Percentiles rank a stretch among this genome's conserved stretches.
Conservation (phyloP, 257 asterid genomes). For the Solanum pinnatisectum region DNA sequence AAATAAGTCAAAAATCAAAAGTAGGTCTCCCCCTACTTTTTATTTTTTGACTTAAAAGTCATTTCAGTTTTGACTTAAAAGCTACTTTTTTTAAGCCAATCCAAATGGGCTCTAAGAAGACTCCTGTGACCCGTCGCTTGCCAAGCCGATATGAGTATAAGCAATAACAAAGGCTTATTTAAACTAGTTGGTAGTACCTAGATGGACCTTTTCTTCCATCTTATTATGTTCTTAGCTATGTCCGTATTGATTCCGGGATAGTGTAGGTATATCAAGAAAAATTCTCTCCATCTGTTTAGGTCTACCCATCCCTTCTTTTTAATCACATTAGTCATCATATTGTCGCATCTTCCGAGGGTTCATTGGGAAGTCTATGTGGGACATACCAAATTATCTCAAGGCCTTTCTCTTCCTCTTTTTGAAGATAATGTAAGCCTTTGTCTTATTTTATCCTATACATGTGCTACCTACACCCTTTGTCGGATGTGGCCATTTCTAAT, state of each 20-base stretch:
- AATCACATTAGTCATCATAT: not conserved
- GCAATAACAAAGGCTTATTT: not conserved
- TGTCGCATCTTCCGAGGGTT: not conserved
- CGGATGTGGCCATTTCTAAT: not conserved
- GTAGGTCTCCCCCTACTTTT: no score
- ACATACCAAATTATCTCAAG: not conserved
- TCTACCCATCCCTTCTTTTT: not conserved
- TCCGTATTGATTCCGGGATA: not conserved
- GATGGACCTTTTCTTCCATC: not conserved
- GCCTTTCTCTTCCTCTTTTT: not conserved
- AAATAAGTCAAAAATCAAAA: no score
- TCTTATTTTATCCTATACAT: not conserved
- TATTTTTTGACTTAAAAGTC: no score
- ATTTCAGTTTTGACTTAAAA: no score
- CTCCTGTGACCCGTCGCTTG: not conserved
- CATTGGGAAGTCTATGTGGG: not conserved
- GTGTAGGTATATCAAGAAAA: not conserved
- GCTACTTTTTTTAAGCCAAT: no score
- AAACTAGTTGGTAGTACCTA: not conserved
- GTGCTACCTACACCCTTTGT: not conserved
- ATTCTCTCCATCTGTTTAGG: not conserved
- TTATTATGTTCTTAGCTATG: not conserved
- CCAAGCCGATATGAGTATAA: not conserved
- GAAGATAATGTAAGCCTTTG: not conserved
- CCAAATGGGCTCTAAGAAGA: not conserved